Evolutionary conservation across 2,329 filamentous ascomycete species (phyloP).

Genomic region (Fusarium decemcellulare): DNA sequence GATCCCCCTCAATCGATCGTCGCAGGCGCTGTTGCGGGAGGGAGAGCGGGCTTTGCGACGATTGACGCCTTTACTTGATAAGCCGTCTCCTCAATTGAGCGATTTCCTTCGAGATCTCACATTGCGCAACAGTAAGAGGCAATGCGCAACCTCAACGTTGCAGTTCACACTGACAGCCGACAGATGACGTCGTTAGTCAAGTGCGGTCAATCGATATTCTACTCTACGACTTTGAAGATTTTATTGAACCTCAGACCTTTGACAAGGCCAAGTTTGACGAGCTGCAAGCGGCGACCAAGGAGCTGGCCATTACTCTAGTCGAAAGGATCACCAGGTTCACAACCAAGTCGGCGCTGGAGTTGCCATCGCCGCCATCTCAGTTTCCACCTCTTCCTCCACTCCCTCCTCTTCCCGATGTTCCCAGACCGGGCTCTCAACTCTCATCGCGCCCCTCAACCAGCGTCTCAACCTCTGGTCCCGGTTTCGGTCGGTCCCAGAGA

Average conservation of each 20-base stretch:
- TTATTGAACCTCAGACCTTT: constrained; percentile 55
- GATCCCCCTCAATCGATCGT: constrained; percentile 52
- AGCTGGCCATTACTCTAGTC: constrained; percentile 50
- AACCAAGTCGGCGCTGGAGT: constrained; percentile 3
- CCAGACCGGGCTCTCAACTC: not conserved
- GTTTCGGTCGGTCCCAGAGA: not conserved
- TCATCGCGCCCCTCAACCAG: not conserved
- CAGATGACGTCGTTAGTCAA: constrained; percentile 11
- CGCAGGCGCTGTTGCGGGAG: constrained; percentile 50
- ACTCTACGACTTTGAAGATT: constrained; percentile 62
- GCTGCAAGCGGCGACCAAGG: constrained; percentile 53
- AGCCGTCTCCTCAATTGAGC: constrained; percentile 23
- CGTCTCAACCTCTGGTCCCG: not conserved
- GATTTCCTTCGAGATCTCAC: constrained; percentile 23
- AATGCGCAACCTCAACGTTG: not conserved
- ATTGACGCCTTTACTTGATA: constrained; percentile 47
- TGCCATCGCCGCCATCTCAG: not conserved
- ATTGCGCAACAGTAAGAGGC: constrained; percentile 55
- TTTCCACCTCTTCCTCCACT: constrained; percentile 11
- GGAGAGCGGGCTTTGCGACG: constrained; percentile 55
- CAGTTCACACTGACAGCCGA: not conserved
- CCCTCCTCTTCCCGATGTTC: constrained; percentile 6
- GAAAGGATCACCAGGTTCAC: constrained; percentile 14
- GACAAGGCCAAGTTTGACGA: constrained; percentile 53
- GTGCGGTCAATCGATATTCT: constrained; percentile 55